phyloP scores from a whole-genome alignment of 768 basidiomycete species.

The Kwoniella botswanensis region DNA sequence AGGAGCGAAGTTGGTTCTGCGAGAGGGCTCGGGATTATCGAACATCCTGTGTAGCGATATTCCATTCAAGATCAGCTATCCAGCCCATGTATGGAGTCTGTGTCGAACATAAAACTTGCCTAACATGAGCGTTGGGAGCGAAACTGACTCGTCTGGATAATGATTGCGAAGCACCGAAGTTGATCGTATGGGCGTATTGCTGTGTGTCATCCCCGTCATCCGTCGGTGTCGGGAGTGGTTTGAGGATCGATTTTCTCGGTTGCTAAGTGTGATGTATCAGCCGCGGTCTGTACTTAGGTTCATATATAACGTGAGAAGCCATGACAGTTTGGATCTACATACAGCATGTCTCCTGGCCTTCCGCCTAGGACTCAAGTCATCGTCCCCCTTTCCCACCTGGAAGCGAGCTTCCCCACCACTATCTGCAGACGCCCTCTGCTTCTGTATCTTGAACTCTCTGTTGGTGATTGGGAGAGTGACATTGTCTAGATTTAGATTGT shows the following conservation, averaged over 20 bases:
- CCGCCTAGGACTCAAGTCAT: constrained; percentile 35
- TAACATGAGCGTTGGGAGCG: constrained; percentile 52
- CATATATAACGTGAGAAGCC: neutral
- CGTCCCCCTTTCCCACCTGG: constrained; percentile 8
- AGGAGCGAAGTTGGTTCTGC: constrained; percentile 8
- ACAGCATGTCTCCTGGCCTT: constrained; percentile 39
- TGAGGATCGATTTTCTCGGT: constrained; percentile 56
- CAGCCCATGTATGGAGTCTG: too few relatives aligned
- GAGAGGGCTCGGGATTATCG: constrained; percentile 29
- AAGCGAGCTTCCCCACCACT: constrained; percentile 21
- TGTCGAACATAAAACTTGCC: constrained; percentile 21
- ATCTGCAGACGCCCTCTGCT: constrained; percentile 16
- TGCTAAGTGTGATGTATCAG: constrained; percentile 27
- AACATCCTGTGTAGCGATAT: constrained; percentile 35
- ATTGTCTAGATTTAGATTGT: constrained; percentile 32
- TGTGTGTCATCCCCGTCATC: constrained; percentile 25
- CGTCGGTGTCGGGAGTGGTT: constrained; percentile 17
- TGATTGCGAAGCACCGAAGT: constrained; percentile 25
- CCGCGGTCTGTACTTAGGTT: neutral
- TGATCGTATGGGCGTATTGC: constrained; percentile 46
- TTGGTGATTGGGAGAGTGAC: constrained; percentile 28
- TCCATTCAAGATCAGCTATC: neutral
- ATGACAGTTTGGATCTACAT: constrained; percentile 5
- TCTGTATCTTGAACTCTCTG: constrained; percentile 26
- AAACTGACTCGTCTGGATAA: constrained; percentile 53